phyloP scores from a whole-genome alignment of 129 eudicot genomes.

The Pulicaria dysenterica region DNA sequence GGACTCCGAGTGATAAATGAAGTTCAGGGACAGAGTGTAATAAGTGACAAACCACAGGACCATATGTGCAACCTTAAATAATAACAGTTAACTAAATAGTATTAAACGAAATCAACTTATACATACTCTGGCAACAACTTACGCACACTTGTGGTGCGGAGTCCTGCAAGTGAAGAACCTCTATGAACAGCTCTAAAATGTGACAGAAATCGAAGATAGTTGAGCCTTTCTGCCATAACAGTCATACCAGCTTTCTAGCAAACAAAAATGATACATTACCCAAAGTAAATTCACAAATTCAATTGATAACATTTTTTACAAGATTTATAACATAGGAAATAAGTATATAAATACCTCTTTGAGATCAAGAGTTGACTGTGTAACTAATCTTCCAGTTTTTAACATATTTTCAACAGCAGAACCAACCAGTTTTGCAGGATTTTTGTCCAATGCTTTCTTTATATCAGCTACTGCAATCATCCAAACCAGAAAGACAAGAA shows the following conservation, averaged over 20 bases:
- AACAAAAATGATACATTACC: background rate
- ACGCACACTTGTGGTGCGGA: conserved; percentile 94
- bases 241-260: conserved; percentile 86
- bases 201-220: conserved; percentile 78
- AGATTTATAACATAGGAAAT: background rate
- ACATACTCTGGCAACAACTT: conserved; percentile 97
- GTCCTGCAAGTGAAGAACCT: conserved; percentile 92
- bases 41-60: no score
- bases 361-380: conserved; percentile 69
- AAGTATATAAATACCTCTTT: conserved; percentile 63
- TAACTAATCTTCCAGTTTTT: conserved; percentile 76
- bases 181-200: conserved; percentile 97
- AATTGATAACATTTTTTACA: background rate
- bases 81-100: background rate
- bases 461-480: conserved; percentile 54
- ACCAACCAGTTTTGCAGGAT: conserved; percentile 61
- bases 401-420: conserved; percentile 74
- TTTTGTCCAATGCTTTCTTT: conserved; percentile 62
- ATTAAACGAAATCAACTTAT: background rate
- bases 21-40: no score
- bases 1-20: no score
- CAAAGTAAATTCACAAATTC: background rate
- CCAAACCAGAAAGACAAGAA: conserved; percentile 22
- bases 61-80: no score
- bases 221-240: conserved; percentile 85